Percentiles rank a stretch among this genome's conserved stretches.
phyloP scores from a whole-genome alignment of 2,329 filamentous ascomycete genomes.

The Cryphonectria naterciae region DNA sequence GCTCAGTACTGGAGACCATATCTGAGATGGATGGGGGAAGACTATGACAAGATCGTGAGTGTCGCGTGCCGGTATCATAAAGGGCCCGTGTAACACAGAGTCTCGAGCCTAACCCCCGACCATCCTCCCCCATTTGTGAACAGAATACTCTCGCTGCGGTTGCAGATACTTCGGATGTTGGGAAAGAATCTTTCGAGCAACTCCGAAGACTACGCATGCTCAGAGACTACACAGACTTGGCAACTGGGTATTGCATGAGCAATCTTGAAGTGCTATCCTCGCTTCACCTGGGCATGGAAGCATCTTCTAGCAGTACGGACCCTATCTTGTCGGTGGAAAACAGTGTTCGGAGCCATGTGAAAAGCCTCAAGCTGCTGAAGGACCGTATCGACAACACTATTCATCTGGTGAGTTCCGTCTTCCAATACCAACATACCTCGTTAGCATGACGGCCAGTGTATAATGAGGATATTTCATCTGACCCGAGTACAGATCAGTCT shows the following conservation, averaged over 20 bases:
- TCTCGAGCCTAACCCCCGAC: background rate
- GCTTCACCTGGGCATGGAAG: constrained; percentile 9
- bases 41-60: constrained; percentile 22
- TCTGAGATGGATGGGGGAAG: constrained; percentile 22
- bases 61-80: background rate
- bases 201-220: constrained; percentile 16
- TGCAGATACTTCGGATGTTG: constrained; percentile 13
- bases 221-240: constrained; percentile 17
- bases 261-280: constrained; percentile 21
- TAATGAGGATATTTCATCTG: background rate
- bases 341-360: constrained; percentile 14
- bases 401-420: constrained; percentile 21
- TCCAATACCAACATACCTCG: background rate
- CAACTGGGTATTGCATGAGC: constrained; percentile 22
- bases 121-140: background rate
- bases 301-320: background rate
- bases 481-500: constrained; percentile 23
- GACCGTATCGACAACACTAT: constrained; percentile 27
- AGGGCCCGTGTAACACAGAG: background rate
- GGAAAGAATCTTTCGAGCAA: background rate
- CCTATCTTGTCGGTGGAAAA: background rate
- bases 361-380: constrained; percentile 21
- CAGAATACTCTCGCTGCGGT: constrained; percentile 23
- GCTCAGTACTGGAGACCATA: constrained; percentile 28
- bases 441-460: background rate